Evolutionary conservation across 2,329 filamentous ascomycete species (phyloP).

Genomic region (Proliferodiscus dingleyae): DNA sequence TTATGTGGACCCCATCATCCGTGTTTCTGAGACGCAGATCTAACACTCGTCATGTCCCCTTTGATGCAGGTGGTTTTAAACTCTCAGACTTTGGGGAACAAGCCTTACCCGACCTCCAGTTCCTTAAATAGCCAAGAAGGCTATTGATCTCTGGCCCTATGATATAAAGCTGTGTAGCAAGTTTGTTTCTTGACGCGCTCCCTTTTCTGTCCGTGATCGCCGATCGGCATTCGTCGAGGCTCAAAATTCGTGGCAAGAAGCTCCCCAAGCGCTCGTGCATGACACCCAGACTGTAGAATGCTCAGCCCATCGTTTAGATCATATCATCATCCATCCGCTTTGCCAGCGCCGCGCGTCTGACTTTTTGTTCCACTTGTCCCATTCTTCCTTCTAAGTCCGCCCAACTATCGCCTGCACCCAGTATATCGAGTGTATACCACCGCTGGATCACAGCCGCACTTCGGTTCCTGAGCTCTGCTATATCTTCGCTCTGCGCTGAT

Average conservation of each 20-base stretch:
- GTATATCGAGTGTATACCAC: conserved; percentile 29
- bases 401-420: conserved; percentile 30
- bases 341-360: conserved; percentile 20
- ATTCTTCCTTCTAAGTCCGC: conserved; percentile 30
- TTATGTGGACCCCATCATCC: background rate
- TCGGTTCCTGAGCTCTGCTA: conserved; percentile 26
- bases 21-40: background rate
- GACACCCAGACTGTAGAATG: background rate
- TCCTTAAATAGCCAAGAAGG: too few relatives aligned
- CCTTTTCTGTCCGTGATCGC: background rate
- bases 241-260: background rate
- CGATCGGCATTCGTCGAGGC: background rate
- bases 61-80: background rate
- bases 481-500: conserved; percentile 26
- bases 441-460: conserved; percentile 29
- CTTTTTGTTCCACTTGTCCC: conserved; percentile 25
- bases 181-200: background rate
- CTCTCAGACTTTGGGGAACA: too few relatives aligned
- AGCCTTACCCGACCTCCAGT: too few relatives aligned
- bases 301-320: background rate
- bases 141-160: background rate
- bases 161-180: background rate
- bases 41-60: background rate
- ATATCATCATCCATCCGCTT: conserved; percentile 2
- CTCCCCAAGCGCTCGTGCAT: too few relatives aligned